Evolutionary conservation across 1,284 basidiomycete species (phyloP).

Genomic region (Irpex sp.): DNA sequence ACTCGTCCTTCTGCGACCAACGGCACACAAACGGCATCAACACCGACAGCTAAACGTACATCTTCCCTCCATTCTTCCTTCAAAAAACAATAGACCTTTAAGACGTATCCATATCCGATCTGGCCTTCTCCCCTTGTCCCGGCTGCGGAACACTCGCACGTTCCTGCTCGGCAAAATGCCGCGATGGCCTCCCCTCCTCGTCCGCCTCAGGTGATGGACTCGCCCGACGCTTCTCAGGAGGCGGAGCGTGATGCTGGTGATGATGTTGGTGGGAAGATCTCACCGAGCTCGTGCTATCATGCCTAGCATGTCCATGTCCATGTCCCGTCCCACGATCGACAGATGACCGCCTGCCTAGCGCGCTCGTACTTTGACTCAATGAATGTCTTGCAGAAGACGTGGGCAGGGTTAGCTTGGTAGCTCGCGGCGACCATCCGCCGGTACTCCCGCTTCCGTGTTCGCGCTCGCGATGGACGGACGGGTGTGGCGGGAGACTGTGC

Average conservation of each 20-base stretch:
- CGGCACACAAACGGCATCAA: neutral
- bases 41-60: neutral
- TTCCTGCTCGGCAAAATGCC: neutral
- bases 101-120: constrained; percentile 12
- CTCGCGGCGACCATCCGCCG: constrained; percentile 10
- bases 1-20: neutral
- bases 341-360: neutral
- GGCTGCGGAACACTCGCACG: neutral
- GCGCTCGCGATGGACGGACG: neutral
- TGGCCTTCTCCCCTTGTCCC: neutral
- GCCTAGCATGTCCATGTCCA: neutral
- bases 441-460: neutral
- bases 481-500: constrained; percentile 6
- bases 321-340: neutral
- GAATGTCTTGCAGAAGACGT: constrained; percentile 12
- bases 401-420: constrained; percentile 8
- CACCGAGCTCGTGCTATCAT: neutral
- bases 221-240: constrained; percentile 10
- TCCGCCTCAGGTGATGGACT: constrained; percentile 9
- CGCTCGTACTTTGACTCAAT: constrained; percentile 6
- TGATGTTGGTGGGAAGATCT: neutral
- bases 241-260: constrained; percentile 2
- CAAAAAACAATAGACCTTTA: neutral
- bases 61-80: neutral
- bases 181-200: constrained; percentile 1